A percentile compares a stretch with the other conserved stretches of the same genome.
Conservation (phyloP, 805 yeast genomes). For the Wickerhamiella dianesei region DNA sequence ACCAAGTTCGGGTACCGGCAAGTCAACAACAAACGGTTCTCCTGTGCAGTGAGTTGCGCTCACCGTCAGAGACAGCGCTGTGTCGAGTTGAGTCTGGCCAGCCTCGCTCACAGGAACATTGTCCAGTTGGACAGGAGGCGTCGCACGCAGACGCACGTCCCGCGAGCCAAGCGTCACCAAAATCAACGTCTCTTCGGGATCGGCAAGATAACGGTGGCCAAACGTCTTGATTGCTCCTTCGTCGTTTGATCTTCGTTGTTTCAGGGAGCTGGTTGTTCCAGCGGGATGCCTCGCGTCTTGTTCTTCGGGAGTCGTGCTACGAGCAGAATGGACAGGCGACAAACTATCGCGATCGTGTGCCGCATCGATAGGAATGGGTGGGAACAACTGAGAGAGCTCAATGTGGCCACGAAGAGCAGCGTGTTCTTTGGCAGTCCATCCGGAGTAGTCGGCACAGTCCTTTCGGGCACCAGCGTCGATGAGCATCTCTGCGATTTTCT, state of each 20-base stretch:
- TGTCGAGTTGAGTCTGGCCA: slow-evolving; percentile 72
- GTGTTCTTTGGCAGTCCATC: slow-evolving; percentile 98
- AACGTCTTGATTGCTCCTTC: slow-evolving; percentile 59
- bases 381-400: slow-evolving; percentile 46
- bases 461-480: slow-evolving; percentile 40
- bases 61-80: slow-evolving; percentile 67
- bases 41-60: slow-evolving; percentile 29
- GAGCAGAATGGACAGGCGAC: neutral
- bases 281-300: neutral
- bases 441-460: slow-evolving; percentile 59
- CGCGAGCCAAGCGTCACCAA: slow-evolving; percentile 77
- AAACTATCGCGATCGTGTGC: neutral
- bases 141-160: slow-evolving; percentile 46
- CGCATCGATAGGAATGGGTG: slow-evolving; percentile 11
- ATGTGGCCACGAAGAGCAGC: slow-evolving; percentile 84
- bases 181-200: slow-evolving; percentile 51
- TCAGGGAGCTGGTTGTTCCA: neutral
- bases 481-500: slow-evolving; percentile 42
- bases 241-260: slow-evolving; percentile 6
- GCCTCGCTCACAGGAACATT: slow-evolving; percentile 63
- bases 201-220: slow-evolving; percentile 60
- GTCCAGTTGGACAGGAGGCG: slow-evolving; percentile 50
- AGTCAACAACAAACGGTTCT: slow-evolving; percentile 54
- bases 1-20: slow-evolving; percentile 73
- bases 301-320: neutral